A percentile compares a stretch with the other conserved stretches of the same genome.
Evolutionary conservation across 1,139 yeast genomes (phyloP).

Genomic region (Petasospora fabianii): DNA sequence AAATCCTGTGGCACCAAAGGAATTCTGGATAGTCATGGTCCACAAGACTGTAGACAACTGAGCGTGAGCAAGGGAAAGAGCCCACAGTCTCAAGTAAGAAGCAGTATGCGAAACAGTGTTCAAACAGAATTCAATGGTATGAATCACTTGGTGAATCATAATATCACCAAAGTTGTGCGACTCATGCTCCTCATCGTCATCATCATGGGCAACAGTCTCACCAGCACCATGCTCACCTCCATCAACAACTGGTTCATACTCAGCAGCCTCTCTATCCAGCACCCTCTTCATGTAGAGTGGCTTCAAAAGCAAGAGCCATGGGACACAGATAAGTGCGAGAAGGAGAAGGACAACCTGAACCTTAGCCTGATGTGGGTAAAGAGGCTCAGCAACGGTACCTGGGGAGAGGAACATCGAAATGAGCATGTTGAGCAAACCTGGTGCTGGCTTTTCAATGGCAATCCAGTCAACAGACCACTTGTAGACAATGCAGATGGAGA

Average conservation of each 20-base stretch:
- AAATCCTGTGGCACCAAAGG: conserved; percentile 72
- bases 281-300: conserved; percentile 68
- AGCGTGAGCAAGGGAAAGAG: conserved; percentile 93
- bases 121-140: conserved; percentile 95
- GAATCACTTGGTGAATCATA: conserved; percentile 96
- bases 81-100: conserved; percentile 94
- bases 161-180: conserved; percentile 82
- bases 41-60: conserved; percentile 92
- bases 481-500: conserved; percentile 78
- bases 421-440: conserved; percentile 90
- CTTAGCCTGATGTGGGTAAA: conserved; percentile 79
- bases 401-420: conserved; percentile 96
- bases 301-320: conserved; percentile 86
- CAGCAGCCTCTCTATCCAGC: conserved; percentile 29
- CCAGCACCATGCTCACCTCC: conserved; percentile 22
- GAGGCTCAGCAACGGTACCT: conserved; percentile 76
- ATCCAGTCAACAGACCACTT: conserved; percentile 97
- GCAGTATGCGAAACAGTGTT: conserved; percentile 99
- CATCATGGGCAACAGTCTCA: conserved; percentile 44
- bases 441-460: conserved; percentile 70
- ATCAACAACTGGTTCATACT: conserved; percentile 15
- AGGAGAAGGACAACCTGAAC: conserved; percentile 73
- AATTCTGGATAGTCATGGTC: conserved; percentile 89
- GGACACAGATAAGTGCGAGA: conserved; percentile 85
- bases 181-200: conserved; percentile 45